Evolutionary conservation across 1,284 basidiomycete species (phyloP).

Genomic region (Naganishia sp.): DNA sequence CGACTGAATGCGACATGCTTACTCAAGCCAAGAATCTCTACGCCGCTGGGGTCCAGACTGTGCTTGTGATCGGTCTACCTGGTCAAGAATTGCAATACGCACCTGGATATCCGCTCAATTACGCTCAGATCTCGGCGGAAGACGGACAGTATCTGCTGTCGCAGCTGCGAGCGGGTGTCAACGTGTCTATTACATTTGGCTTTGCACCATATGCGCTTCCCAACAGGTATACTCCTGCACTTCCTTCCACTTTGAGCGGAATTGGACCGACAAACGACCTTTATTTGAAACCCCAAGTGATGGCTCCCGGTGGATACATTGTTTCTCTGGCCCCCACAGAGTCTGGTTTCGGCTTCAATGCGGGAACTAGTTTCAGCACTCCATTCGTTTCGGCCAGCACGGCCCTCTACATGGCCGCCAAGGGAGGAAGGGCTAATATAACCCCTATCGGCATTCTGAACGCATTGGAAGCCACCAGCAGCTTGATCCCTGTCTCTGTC

Average conservation of each 20-base stretch:
- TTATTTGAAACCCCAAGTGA: constrained; percentile 62
- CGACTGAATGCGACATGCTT: constrained; percentile 31
- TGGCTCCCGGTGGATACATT: constrained; percentile 61
- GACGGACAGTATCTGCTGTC: constrained; percentile 52
- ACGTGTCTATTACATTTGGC: constrained; percentile 59
- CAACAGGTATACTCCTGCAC: constrained; percentile 59
- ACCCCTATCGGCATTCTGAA: constrained; percentile 56
- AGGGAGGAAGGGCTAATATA: constrained; percentile 52
- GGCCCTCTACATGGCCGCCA: constrained; percentile 64
- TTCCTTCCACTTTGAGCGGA: constrained; percentile 61
- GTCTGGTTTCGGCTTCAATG: constrained; percentile 39
- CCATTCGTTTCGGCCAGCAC: constrained; percentile 64
- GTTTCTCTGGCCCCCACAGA: constrained; percentile 42
- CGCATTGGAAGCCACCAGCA: constrained; percentile 65
- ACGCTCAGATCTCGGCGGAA: constrained; percentile 42
- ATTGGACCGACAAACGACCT: constrained; percentile 66
- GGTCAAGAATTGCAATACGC: constrained; percentile 32
- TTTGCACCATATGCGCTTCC: constrained; percentile 55
- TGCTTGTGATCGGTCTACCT: constrained; percentile 29
- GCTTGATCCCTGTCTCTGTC: constrained; percentile 58
- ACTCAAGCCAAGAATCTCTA: constrained; percentile 37
- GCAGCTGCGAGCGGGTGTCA: constrained; percentile 54
- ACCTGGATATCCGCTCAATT: constrained; percentile 37
- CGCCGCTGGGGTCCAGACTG: constrained; percentile 22
- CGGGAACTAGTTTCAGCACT: constrained; percentile 63